Base-by-base conservation (phyloP, 2,329 filamentous ascomycete genomes). In the Fusarium redolens region DNA sequence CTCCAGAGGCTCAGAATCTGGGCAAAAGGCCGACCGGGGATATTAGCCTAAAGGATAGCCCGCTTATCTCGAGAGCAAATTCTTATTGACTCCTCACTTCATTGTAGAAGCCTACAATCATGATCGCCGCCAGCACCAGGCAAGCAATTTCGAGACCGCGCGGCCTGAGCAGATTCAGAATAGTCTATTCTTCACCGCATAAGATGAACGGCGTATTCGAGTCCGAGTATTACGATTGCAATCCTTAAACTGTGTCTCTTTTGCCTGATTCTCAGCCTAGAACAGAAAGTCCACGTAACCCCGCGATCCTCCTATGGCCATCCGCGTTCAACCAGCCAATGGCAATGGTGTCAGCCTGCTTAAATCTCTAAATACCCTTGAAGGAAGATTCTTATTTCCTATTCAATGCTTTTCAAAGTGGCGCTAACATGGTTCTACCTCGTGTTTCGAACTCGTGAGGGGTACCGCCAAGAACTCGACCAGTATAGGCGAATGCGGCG, bases 151-250 rank as follows among this genome's bases (percentile, higher is more conserved):
- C 10, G 1, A 25, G 35, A 38, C 33, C 25, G 12, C 44, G 20
- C n/a, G 44, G 33, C n/a, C 6, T 25, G 9, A 52, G 3, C 7
- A 13, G 1, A 25, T 40, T 3, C 18, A 4, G 40, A 33, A 10
- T 9, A 33, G 13, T 12, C 2, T 33, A 3, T 4, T 35, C 5
- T 12, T 28, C 18, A 28, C 7, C 14, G 18, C 7, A 35, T 3
- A 4, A 10, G 1, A 9, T 3, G 28, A 4, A 15, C 8, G 30
- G 37, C 4, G 4, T 30, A 28, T 38, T 10, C 1, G 4, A n/a
- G 13, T 1, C 37, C n/a, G 47, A 22, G 3, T 12, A 33, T 25
- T 38, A 37, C 25, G 22, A 31, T 38, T n/a, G 2, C 5, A 13
- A 17, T 17, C 17, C 13, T 25, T 10, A 10, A 58, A 25, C 11